Conservation (phyloP, 2,329 filamentous ascomycete species). For the Rachicladosporium sp. region DNA sequence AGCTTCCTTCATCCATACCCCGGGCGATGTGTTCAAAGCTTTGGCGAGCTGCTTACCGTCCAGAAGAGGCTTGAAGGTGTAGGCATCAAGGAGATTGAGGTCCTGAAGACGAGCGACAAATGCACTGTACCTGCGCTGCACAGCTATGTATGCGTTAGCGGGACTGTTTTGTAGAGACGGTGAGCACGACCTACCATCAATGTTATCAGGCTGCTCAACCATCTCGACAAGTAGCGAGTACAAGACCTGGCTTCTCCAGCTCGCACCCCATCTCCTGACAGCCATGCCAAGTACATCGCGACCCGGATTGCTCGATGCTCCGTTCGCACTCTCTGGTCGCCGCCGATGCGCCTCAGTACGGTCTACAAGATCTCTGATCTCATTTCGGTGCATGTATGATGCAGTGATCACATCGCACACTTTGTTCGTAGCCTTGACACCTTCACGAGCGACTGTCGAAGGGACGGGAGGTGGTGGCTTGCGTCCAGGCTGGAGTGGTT, state of each 20-base stretch:
- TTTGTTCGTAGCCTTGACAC: slow-evolving; percentile 69
- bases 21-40: slow-evolving; percentile 54
- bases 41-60: slow-evolving; percentile 64
- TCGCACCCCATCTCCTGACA: slow-evolving; percentile 58
- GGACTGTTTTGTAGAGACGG: neutral
- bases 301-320: slow-evolving; percentile 27
- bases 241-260: slow-evolving; percentile 61
- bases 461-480: slow-evolving; percentile 48
- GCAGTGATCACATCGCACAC: slow-evolving; percentile 55
- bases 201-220: slow-evolving; percentile 25
- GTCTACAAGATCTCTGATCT: slow-evolving; percentile 52
- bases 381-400: slow-evolving; percentile 47
- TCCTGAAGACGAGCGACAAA: slow-evolving; percentile 42
- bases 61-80: slow-evolving; percentile 40
- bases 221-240: slow-evolving; percentile 56
- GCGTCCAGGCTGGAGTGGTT: slow-evolving; percentile 28
- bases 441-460: slow-evolving; percentile 57
- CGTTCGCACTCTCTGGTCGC: slow-evolving; percentile 34
- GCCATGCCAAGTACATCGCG: slow-evolving; percentile 61
- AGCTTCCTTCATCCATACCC: slow-evolving; percentile 73
- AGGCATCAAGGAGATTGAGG: slow-evolving; percentile 39
- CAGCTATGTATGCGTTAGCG: slow-evolving; percentile 22
- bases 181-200: slow-evolving; percentile 28
- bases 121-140: slow-evolving; percentile 38
- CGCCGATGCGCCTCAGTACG: slow-evolving; percentile 35